A percentile compares a stretch with the other conserved stretches of the same genome.
Evolutionary conservation across 306 rosid genomes (phyloP).

Genomic region (Ochetophila trinervis): DNA sequence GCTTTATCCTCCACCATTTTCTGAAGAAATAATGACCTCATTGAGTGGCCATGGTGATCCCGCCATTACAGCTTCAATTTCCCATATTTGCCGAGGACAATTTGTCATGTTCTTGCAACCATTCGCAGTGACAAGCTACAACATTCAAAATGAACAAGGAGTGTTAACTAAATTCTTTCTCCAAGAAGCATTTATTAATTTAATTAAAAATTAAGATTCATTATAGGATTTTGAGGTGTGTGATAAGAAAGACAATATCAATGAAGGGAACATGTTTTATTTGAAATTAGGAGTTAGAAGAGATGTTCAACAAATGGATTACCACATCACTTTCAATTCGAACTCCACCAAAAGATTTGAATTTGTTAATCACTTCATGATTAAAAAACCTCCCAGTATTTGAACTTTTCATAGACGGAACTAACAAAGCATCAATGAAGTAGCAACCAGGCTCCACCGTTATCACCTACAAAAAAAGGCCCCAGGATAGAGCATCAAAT

Average conservation of each 20-base stretch:
- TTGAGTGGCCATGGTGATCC: constrained; percentile 72
- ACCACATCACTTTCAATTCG: constrained; percentile 91
- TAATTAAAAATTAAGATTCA: neutral
- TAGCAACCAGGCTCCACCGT: constrained; percentile 97
- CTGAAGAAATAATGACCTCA: constrained; percentile 18
- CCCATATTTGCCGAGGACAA: constrained; percentile 62
- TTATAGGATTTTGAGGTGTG: neutral
- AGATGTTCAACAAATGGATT: constrained; percentile 30
- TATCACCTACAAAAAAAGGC: constrained; percentile 54
- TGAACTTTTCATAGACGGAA: constrained; percentile 59
- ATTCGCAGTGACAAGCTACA: constrained; percentile 57
- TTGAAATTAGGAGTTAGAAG: neutral
- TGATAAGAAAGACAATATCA: constrained; percentile 1
- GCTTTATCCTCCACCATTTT: too few relatives aligned
- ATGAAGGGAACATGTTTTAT: neutral
- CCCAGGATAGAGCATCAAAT: constrained; percentile 1
- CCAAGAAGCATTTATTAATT: too few relatives aligned
- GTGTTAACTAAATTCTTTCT: neutral
- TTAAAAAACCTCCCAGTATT: constrained; percentile 63
- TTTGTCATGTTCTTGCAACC: constrained; percentile 83
- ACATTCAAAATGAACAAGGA: constrained; percentile 4
- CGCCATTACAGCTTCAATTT: constrained; percentile 88
- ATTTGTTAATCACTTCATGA: constrained; percentile 51
- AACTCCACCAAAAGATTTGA: constrained; percentile 73
- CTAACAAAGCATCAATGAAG: constrained; percentile 77